Conservation (phyloP, 2,329 filamentous ascomycete genomes). For the Colletotrichum tanaceti region DNA sequence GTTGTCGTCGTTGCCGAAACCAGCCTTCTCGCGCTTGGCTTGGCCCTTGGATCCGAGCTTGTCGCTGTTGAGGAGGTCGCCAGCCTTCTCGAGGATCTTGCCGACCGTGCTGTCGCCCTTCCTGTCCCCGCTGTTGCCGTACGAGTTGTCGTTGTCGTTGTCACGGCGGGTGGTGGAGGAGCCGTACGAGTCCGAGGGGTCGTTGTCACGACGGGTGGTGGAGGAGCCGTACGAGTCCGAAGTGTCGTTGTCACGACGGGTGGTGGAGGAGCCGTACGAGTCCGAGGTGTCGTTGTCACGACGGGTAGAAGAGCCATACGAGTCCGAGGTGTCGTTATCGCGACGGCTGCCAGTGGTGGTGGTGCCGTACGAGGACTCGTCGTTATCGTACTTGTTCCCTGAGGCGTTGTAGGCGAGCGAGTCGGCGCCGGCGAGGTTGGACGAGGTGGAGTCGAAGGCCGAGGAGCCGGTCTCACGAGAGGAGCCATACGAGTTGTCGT, state of each 20-base stretch:
- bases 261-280: conserved; percentile 44
- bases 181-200: conserved; percentile 41
- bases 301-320: conserved; percentile 34
- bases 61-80: conserved; percentile 60
- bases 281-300: conserved; percentile 19
- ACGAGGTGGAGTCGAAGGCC: conserved; percentile 14
- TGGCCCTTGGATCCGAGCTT: conserved; percentile 61
- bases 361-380: conserved; percentile 40
- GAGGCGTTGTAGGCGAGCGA: conserved; percentile 42
- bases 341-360: conserved; percentile 30
- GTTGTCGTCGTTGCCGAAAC: conserved; percentile 46
- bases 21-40: conserved; percentile 59
- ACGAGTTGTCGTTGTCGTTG: conserved; percentile 42
- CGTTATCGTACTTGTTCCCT: conserved; percentile 40
- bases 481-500: conserved; percentile 42
- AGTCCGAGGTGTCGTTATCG: conserved; percentile 35
- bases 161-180: conserved; percentile 32
- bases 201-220: conserved; percentile 42
- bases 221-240: conserved; percentile 36
- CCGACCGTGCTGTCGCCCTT: conserved; percentile 61
- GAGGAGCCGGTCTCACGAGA: conserved; percentile 20
- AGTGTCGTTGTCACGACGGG: conserved; percentile 39
- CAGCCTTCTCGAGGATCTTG: conserved; percentile 70
- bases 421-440: conserved; percentile 40
- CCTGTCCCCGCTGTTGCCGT: conserved; percentile 41